Percentiles rank a stretch among this genome's conserved stretches.
Evolutionary conservation across 345 rosid genomes (phyloP).

Genomic region (Citrus trifoliata): DNA sequence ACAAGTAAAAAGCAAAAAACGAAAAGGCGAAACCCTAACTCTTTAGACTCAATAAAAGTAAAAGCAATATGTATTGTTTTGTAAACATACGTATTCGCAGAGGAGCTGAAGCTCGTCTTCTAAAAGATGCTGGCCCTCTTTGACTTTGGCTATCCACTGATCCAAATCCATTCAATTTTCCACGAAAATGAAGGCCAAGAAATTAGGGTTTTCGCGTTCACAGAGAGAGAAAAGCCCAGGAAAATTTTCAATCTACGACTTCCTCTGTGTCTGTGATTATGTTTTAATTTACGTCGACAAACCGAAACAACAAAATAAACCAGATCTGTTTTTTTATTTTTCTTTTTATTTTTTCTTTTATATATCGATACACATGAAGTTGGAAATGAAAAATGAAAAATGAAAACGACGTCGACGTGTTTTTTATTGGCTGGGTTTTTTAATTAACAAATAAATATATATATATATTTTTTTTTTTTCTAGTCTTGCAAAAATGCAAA

Average conservation of each 20-base stretch:
- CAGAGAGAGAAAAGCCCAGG: background rate
- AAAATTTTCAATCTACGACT: background rate
- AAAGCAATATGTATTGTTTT: background rate
- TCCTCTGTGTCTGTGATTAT: background rate
- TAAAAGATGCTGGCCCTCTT: slow-evolving; percentile 89
- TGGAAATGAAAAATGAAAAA: background rate
- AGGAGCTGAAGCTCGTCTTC: slow-evolving; percentile 99
- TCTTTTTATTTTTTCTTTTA: background rate
- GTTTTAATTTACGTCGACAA: background rate
- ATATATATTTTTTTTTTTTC: too few species aligned
- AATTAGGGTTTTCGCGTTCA: slow-evolving; percentile 10
- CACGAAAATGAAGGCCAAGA: background rate
- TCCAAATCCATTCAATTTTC: slow-evolving; percentile 82
- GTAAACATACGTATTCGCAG: slow-evolving; percentile 76
- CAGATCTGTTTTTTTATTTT: background rate
- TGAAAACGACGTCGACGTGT: background rate
- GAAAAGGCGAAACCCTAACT: slow-evolving; percentile 19
- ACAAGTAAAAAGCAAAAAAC: background rate
- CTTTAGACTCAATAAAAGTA: background rate
- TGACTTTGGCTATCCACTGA: slow-evolving; percentile 94
- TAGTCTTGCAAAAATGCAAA: too few species aligned
- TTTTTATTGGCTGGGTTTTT: background rate
- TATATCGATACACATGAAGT: background rate
- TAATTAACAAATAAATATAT: too few species aligned
- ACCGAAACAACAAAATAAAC: background rate